phyloP scores from a whole-genome alignment of 2,329 filamentous ascomycete genomes.

The Calonectria hawksworthii region DNA sequence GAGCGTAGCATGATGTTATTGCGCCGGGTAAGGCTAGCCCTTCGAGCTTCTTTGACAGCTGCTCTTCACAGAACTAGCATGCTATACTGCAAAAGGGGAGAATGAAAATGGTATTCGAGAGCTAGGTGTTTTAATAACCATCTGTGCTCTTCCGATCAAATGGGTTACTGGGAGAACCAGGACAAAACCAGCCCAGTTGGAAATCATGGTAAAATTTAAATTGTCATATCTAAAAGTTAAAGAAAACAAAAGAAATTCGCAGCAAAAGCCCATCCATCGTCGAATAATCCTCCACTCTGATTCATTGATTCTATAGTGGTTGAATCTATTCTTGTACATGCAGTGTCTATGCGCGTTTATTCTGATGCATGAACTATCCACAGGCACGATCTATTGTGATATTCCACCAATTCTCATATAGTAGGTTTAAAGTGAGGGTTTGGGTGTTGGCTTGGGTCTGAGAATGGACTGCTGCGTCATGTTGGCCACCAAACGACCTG shows the following conservation, averaged over 20 bases:
- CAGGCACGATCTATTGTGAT: background rate
- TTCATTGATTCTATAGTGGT: background rate
- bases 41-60: no score
- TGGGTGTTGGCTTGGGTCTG: background rate
- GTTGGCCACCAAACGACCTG: background rate
- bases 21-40: no score
- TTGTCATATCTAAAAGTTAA: background rate
- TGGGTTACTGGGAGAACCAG: no score
- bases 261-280: background rate
- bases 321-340: background rate
- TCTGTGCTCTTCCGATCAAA: no score
- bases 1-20: no score
- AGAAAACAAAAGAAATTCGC: background rate
- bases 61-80: no score
- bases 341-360: background rate
- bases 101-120: no score
- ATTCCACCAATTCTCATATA: background rate
- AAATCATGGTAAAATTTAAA: background rate
- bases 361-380: background rate
- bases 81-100: no score
- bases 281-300: background rate
- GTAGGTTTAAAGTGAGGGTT: background rate
- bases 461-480: constrained; percentile 4
- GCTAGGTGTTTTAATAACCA: no score
- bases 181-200: no score